Evolutionary conservation across 2,329 filamentous ascomycete species (phyloP).

Genomic region (Fusarium sp.): DNA sequence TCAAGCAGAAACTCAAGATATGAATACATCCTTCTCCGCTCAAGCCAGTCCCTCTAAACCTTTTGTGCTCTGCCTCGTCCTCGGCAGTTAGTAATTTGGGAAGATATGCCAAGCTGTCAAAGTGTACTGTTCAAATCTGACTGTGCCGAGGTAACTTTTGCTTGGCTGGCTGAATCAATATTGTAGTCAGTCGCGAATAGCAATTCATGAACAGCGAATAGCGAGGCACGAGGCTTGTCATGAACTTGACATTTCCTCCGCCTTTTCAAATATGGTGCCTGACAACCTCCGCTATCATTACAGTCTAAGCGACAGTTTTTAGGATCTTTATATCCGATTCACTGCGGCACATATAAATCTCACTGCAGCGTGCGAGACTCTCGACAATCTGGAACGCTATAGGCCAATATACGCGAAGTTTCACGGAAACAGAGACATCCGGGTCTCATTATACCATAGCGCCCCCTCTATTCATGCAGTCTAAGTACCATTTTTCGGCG

Average conservation of each 20-base stretch:
- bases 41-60: background rate
- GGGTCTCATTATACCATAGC: background rate
- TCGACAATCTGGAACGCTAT: background rate
- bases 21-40: background rate
- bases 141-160: background rate
- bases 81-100: background rate
- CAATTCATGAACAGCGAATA: conserved; percentile 1
- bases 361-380: background rate
- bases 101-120: background rate
- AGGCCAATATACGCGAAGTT: background rate
- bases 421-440: background rate
- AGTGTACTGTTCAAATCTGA: background rate
- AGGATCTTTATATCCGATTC: background rate
- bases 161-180: background rate
- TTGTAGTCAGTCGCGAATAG: background rate
- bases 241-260: background rate
- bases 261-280: background rate
- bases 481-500: no score
- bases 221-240: background rate
- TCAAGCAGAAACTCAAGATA: background rate
- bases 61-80: background rate
- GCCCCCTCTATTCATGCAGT: background rate
- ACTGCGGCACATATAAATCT: background rate
- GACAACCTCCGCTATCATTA: background rate
- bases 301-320: no score